phyloP scores from a whole-genome alignment of 176 grass and related monocot genomes.

The Chrysopogon serrulatus region DNA sequence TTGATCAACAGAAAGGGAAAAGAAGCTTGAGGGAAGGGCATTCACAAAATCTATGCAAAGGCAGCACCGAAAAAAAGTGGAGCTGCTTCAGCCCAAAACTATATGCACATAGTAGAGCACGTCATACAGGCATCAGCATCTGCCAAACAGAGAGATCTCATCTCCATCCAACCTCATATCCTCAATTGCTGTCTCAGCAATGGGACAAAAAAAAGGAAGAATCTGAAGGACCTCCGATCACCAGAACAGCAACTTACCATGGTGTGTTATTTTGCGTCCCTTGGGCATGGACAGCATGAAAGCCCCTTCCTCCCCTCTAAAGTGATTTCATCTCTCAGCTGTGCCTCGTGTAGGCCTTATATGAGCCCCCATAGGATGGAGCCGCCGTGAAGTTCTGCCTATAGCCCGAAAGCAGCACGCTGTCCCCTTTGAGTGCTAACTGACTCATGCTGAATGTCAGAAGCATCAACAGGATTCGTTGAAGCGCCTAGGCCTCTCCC shows the following conservation, averaged over 20 bases:
- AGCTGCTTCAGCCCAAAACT: conserved; percentile 26
- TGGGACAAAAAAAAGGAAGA: conserved; percentile 21
- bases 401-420: conserved; percentile 13
- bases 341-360: conserved; percentile 16
- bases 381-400: conserved; percentile 18
- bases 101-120: conserved; percentile 5
- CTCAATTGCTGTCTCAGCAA: conserved; percentile 25
- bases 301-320: neutral
- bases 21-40: neutral
- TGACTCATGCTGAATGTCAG: conserved; percentile 30
- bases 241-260: conserved; percentile 11
- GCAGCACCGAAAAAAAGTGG: conserved; percentile 32
- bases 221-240: neutral
- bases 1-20: conserved; percentile 11
- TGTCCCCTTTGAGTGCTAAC: conserved; percentile 18
- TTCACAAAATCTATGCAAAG: conserved; percentile 47
- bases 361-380: conserved; percentile 18
- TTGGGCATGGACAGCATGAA: conserved; percentile 37
- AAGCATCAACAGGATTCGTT: conserved; percentile 10
- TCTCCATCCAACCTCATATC: conserved; percentile 22
- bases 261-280: conserved; percentile 29
- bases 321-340: conserved; percentile 17
- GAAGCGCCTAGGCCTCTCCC: conserved; percentile 35
- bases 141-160: conserved; percentile 23
- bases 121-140: conserved; percentile 13